These are phyloP conservation scores for Chenopodium album DNA, from an alignment of 148 eudicot genomes.

Conservation along the genomic window DNA sequence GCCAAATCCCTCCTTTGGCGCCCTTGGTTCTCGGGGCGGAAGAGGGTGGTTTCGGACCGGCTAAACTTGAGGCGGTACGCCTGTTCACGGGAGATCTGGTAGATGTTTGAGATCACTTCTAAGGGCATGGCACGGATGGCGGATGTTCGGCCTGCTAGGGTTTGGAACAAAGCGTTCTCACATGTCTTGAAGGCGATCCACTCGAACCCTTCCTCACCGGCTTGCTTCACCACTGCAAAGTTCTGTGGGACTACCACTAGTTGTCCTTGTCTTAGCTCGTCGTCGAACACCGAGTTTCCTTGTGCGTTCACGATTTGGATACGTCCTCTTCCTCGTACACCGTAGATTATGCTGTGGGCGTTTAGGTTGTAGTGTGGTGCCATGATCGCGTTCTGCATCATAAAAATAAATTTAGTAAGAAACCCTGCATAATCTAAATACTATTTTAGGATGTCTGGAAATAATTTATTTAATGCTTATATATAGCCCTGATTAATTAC, in stretches of 20 bases:
- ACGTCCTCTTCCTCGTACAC: constrained; percentile 48
- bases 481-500: constrained; percentile 26
- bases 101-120: constrained; percentile 51
- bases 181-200: constrained; percentile 70
- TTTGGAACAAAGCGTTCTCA: constrained; percentile 54
- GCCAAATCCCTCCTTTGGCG: constrained; percentile 31
- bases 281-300: constrained; percentile 59
- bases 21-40: constrained; percentile 31
- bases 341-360: constrained; percentile 56
- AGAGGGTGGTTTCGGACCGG: constrained; percentile 46
- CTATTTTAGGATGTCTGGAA: too few species aligned
- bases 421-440: too few species aligned
- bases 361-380: constrained; percentile 68
- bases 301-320: constrained; percentile 62
- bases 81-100: constrained; percentile 46
- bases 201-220: constrained; percentile 60
- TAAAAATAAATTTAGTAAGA: too few species aligned
- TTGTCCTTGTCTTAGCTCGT: constrained; percentile 51
- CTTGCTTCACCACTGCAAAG: constrained; percentile 56
- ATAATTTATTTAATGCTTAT: too few species aligned
- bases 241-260: constrained; percentile 68
- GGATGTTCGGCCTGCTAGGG: constrained; percentile 63
- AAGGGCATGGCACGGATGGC: constrained; percentile 58
- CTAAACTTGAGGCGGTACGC: constrained; percentile 49
- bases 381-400: constrained; percentile 54